A percentile compares a stretch with the other conserved stretches of the same genome.
Conservation (phyloP, 2,329 filamentous ascomycete genomes). For the Ophiostoma perfectum region DNA sequence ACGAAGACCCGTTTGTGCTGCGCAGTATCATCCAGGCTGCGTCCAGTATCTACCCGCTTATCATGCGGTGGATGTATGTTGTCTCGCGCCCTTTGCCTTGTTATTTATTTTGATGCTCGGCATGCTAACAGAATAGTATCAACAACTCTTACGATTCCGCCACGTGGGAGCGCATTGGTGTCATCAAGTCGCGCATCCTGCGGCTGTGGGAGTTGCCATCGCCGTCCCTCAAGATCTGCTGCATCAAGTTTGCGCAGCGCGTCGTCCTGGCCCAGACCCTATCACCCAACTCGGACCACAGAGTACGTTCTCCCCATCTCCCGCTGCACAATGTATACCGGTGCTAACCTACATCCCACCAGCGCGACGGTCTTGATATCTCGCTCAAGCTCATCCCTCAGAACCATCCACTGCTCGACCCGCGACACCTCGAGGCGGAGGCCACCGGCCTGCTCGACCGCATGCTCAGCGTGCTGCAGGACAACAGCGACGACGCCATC, state of each 20-base stretch:
- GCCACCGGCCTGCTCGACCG: conserved; percentile 85
- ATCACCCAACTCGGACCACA: conserved; percentile 73
- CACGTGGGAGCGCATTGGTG: conserved; percentile 81
- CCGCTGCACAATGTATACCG: background rate
- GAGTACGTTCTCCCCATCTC: conserved; percentile 31
- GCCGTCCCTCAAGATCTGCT: conserved; percentile 78
- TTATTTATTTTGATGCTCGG: conserved; percentile 16
- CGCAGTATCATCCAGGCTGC: conserved; percentile 83
- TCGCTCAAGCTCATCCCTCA: conserved; percentile 80
- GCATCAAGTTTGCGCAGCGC: conserved; percentile 93
- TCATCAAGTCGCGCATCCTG: conserved; percentile 84
- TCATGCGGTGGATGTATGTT: conserved; percentile 91
- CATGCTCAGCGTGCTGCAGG: conserved; percentile 77
- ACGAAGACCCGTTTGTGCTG: conserved; percentile 72
- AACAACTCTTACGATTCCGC: conserved; percentile 75
- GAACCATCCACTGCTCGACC: conserved; percentile 74
- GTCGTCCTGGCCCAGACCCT: conserved; percentile 88
- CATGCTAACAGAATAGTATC: conserved; percentile 54
- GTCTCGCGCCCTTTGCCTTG: conserved; percentile 14
- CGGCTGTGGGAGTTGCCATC: conserved; percentile 78
- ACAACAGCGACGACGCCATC: conserved; percentile 66
- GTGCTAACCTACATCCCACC: conserved; percentile 50
- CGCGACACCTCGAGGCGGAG: conserved; percentile 83
- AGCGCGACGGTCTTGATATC: conserved; percentile 70
- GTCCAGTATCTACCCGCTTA: conserved; percentile 86